Evolutionary conservation across 2,329 filamentous ascomycete species (phyloP), one percentile per base, ranked within the genome.

Genomic region (Phaeomoniella chlamydospora): DNA sequence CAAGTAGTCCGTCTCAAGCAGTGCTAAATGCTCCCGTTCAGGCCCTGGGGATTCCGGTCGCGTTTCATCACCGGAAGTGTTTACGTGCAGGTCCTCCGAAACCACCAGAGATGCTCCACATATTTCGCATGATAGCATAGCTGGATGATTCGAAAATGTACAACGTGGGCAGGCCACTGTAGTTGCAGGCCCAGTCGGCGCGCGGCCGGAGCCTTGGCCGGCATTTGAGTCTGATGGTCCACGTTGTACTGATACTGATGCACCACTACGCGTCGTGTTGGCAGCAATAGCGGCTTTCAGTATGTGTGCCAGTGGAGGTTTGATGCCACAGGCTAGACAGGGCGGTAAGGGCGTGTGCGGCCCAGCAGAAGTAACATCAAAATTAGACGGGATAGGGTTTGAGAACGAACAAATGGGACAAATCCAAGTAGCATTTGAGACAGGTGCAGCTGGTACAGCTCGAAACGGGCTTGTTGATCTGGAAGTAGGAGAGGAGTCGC

Each of bases 371-470:
- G 77, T 70, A 0, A 86, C 82, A 49, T 96, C 88, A 54, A 96
- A 96, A 55, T 94, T 94, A 26, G 83, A 82, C 1, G 90, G 87
- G 1, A 94, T 77, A 0, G 84, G 80, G 50, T 96, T 96, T 6
- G 87, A 88, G 52, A 93, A 92, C 46, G 82, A 88, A 65, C 88
- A 96, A 49, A 96, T 96, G 2, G 83, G 80, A 61, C 88, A 96
- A 14, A 96, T 78, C 88, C 88, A 96, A 3, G 86, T 94, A 4
- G 83, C 84, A 40, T 72, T 44, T 34, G 61, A 58, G 38, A 46
- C 48, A 15, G 59, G 45, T 2, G 54, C 43, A 10, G 52, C 45
- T 41, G 58, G 48, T 45, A 58, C 37, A 34, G 56, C 44, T 31
- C 44, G 47, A 11, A 51, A 52, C 1, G 51, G 49, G 34, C 50